A percentile compares a stretch with the other conserved stretches of the same genome.
Conservation (phyloP, 2,329 filamentous ascomycete genomes). For the Nemania abortiva region DNA sequence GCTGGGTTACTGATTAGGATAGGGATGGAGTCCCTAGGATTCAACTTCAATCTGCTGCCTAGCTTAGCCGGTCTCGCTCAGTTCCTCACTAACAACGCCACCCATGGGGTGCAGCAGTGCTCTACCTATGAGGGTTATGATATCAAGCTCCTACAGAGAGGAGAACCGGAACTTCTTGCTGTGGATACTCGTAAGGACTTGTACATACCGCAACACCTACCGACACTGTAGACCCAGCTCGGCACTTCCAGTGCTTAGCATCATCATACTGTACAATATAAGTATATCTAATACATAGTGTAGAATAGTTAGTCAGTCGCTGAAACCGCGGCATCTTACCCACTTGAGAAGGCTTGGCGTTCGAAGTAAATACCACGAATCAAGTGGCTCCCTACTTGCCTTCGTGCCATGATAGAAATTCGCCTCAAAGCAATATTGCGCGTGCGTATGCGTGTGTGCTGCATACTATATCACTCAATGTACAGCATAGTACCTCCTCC, state of each 20-base stretch:
- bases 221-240: constrained; percentile 3
- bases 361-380: not conserved
- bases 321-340: constrained; percentile 1
- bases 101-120: not conserved
- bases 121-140: too few relatives aligned
- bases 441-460: not conserved
- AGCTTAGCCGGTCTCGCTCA: not conserved
- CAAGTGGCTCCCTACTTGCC: not conserved
- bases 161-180: not conserved
- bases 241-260: not conserved
- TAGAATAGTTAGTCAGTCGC: constrained; percentile 6
- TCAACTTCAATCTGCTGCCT: not conserved
- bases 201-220: not conserved
- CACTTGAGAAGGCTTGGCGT: constrained; percentile 7
- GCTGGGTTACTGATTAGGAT: not conserved
- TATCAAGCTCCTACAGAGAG: not conserved
- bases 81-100: not conserved
- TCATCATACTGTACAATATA: not conserved
- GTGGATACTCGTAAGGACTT: not conserved
- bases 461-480: not conserved
- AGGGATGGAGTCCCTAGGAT: not conserved
- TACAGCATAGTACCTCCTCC: not conserved
- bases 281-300: not conserved
- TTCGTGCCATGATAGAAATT: constrained; percentile 2
- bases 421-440: not conserved